A percentile compares a stretch with the other conserved stretches of the same genome.
These are phyloP conservation scores for Artemisia tridentata DNA, from an alignment of 129 eudicot species.

Conservation along the genomic window DNA sequence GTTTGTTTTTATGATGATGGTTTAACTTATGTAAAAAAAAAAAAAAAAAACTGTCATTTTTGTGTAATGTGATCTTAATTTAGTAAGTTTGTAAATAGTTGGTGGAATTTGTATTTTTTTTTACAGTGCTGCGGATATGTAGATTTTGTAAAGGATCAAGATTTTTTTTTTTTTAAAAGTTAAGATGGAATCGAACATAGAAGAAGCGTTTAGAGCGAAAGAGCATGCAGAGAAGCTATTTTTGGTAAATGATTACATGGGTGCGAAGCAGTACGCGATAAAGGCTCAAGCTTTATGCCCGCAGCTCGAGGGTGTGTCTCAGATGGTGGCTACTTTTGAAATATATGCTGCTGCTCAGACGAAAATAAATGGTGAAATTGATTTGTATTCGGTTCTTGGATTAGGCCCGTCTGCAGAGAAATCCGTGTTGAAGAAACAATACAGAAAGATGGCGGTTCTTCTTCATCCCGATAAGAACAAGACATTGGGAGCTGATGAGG, in stretches of 20 bases:
- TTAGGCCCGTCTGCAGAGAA: conserved; percentile 68
- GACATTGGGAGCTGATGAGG: conserved; percentile 93
- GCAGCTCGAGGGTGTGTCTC: conserved; percentile 78
- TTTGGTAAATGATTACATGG: conserved; percentile 56
- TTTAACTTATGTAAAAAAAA: too few species aligned
- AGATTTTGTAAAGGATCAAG: conserved; percentile 9
- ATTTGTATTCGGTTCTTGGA: conserved; percentile 83
- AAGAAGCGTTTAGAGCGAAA: conserved; percentile 81
- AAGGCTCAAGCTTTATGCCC: conserved; percentile 85
- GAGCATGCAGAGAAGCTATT: conserved; percentile 86
- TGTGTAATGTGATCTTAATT: not conserved
- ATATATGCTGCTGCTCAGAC: conserved; percentile 54
- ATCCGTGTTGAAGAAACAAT: conserved; percentile 64
- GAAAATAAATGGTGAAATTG: conserved; percentile 65
- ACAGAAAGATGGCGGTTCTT: conserved; percentile 82
- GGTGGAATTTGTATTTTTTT: not conserved
- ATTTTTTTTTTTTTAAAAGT: conserved; percentile 9
- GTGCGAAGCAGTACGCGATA: conserved; percentile 72
- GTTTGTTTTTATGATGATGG: too few species aligned
- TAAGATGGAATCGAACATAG: conserved; percentile 67
- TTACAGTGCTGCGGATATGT: not conserved
- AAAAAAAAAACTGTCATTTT: not conserved
- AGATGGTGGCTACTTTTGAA: conserved; percentile 94
- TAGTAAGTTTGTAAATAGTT: not conserved
- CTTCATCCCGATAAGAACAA: conserved; percentile 97